A percentile compares a stretch with the other conserved stretches of the same genome.
These are phyloP conservation scores for Misopates orontium DNA, from an alignment of 257 asterid species.

Conservation along the genomic window DNA sequence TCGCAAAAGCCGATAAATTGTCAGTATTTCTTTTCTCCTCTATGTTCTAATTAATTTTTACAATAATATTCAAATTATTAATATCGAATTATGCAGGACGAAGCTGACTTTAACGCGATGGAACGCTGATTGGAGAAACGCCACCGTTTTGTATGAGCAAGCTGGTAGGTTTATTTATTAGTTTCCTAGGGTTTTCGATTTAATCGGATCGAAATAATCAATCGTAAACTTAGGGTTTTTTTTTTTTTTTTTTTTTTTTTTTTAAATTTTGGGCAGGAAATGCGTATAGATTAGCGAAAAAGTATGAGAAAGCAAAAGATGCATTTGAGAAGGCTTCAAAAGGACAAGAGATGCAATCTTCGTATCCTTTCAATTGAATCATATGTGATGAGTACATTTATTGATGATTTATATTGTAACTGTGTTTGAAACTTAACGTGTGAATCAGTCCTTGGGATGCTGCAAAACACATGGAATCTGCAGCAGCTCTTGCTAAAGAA, in stretches of 20 bases:
- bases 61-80: not conserved
- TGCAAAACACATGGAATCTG: slow-evolving; percentile 96
- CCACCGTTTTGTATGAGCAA: slow-evolving; percentile 86
- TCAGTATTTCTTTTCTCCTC: slow-evolving; percentile 25
- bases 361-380: slow-evolving; percentile 53
- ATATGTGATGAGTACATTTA: not conserved
- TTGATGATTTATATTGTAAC: not conserved
- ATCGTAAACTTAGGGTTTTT: not conserved
- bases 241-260: no score
- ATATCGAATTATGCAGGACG: slow-evolving; percentile 49
- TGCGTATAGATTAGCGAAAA: slow-evolving; percentile 65
- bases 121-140: slow-evolving; percentile 94
- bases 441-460: slow-evolving; percentile 97
- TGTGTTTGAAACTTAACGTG: slow-evolving; percentile 37
- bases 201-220: not conserved
- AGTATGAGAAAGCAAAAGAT: slow-evolving; percentile 76
- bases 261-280: no score
- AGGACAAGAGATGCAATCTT: slow-evolving; percentile 94
- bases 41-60: not conserved
- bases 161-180: slow-evolving; percentile 56
- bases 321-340: slow-evolving; percentile 96
- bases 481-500: slow-evolving; percentile 85
- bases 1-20: slow-evolving; percentile 93
- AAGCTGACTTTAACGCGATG: slow-evolving; percentile 90
- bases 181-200: not conserved